phyloP scores from a whole-genome alignment of 768 basidiomycete genomes.

The Aureoboletus auriporus region DNA sequence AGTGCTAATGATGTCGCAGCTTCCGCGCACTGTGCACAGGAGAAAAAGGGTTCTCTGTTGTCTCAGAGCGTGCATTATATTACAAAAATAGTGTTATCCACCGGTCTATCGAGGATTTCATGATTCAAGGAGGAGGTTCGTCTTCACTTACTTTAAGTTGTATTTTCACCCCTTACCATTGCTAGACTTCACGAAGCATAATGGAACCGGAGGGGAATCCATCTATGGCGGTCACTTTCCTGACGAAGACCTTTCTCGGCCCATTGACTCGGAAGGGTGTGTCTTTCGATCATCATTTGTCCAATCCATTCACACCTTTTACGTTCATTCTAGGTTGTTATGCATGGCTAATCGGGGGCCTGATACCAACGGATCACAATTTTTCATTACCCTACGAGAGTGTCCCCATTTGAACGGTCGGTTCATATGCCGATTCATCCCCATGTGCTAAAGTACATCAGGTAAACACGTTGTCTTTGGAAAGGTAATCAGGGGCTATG shows the following conservation, averaged over 20 bases:
- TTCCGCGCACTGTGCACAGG: conserved; percentile 87
- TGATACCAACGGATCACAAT: conserved; percentile 84
- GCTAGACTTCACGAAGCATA: conserved; percentile 72
- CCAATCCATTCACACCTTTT: neutral
- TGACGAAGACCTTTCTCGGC: conserved; percentile 69
- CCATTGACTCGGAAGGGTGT: conserved; percentile 62
- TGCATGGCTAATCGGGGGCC: conserved; percentile 91
- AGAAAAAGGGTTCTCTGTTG: conserved; percentile 67
- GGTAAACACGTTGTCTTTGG: conserved; percentile 62
- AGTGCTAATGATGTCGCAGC: conserved; percentile 37
- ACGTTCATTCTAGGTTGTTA: conserved; percentile 45
- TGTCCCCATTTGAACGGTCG: conserved; percentile 73
- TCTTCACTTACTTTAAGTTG: neutral
- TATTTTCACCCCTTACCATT: neutral
- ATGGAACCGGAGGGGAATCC: conserved; percentile 78
- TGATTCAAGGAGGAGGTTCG: conserved; percentile 78
- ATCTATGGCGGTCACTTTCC: conserved; percentile 74
- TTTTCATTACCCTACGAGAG: conserved; percentile 77
- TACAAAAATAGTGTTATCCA: conserved; percentile 81
- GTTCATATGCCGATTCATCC: conserved; percentile 1
- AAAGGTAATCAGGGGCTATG: conserved; percentile 55
- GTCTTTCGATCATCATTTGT: conserved; percentile 15
- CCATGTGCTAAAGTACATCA: conserved; percentile 17
- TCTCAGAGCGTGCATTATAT: conserved; percentile 66
- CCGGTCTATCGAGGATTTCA: conserved; percentile 73